A percentile compares a stretch with the other conserved stretches of the same genome.
Conservation (phyloP, 495 filamentous ascomycete species). For the Penicillium parvum region DNA sequence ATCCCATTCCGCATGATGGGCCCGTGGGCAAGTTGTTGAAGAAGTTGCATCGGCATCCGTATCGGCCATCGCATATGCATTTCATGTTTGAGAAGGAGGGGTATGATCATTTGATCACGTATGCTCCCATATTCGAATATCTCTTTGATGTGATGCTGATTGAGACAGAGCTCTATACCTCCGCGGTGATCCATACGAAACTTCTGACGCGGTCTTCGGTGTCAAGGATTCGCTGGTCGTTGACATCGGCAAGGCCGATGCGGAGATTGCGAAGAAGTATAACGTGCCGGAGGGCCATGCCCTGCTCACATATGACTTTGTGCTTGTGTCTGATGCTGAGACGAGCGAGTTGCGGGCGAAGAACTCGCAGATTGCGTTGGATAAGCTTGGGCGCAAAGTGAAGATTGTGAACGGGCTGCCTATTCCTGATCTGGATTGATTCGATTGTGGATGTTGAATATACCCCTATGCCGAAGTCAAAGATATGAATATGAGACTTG, state of each 20-base stretch:
- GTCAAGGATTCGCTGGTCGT: conserved; percentile 82
- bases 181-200: conserved; percentile 82
- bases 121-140: conserved; percentile 26
- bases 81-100: conserved; percentile 90
- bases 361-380: conserved; percentile 68
- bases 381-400: conserved; percentile 65
- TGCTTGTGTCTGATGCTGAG: conserved; percentile 68
- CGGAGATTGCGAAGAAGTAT: conserved; percentile 56
- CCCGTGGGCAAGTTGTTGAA: conserved; percentile 77
- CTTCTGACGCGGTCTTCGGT: conserved; percentile 87
- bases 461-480: too few species aligned
- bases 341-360: conserved; percentile 61
- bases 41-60: conserved; percentile 70
- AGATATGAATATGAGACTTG: too few species aligned
- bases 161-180: conserved; percentile 67
- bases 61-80: conserved; percentile 84
- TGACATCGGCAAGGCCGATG: conserved; percentile 61
- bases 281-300: conserved; percentile 49
- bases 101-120: conserved; percentile 86
- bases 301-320: conserved; percentile 66
- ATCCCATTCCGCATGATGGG: conserved; percentile 86
- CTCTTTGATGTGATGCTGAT: conserved; percentile 3
- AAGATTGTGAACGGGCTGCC: conserved; percentile 81
- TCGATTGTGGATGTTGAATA: too few species aligned
- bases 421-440: conserved; percentile 67